phyloP scores from a whole-genome alignment of 2,329 filamentous ascomycete species.

The Cladosporium oxysporum region DNA sequence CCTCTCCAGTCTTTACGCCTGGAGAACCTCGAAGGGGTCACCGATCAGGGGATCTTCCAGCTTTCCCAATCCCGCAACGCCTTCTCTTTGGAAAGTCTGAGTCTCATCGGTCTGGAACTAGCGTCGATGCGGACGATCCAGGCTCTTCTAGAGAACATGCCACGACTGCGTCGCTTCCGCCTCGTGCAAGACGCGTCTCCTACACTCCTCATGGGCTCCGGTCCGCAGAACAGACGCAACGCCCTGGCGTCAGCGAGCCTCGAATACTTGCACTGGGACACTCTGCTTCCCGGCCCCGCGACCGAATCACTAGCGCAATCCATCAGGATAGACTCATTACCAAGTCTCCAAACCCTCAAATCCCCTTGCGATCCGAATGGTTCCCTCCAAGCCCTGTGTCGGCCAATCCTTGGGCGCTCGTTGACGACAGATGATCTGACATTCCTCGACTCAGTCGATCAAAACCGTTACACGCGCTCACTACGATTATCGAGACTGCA shows the following conservation, averaged over 20 bases:
- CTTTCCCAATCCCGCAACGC: conserved; percentile 52
- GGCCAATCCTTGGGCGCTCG: conserved; percentile 59
- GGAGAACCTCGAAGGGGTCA: conserved; percentile 57
- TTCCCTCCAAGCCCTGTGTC: conserved; percentile 68
- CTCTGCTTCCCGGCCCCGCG: conserved; percentile 57
- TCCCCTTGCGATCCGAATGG: conserved; percentile 70
- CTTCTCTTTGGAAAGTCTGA: conserved; percentile 48
- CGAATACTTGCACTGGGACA: conserved; percentile 60
- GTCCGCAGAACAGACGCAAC: conserved; percentile 35
- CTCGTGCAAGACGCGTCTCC: conserved; percentile 56
- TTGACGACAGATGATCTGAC: conserved; percentile 48
- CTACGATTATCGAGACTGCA: conserved; percentile 56
- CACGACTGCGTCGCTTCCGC: conserved; percentile 51
- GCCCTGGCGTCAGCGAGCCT: conserved; percentile 53
- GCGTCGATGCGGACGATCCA: conserved; percentile 54
- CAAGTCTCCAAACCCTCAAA: conserved; percentile 60
- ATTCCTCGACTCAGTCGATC: conserved; percentile 19
- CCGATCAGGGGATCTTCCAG: conserved; percentile 54
- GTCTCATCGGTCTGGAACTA: conserved; percentile 57
- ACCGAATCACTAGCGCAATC: conserved; percentile 65
- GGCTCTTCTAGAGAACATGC: conserved; percentile 51
- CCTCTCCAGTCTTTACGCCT: conserved; percentile 55
- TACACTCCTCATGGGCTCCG: conserved; percentile 44
- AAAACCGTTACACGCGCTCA: conserved; percentile 26
- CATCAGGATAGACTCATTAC: conserved; percentile 64